Conservation (phyloP, 495 filamentous ascomycete genomes). For the Echria macrotheca region DNA sequence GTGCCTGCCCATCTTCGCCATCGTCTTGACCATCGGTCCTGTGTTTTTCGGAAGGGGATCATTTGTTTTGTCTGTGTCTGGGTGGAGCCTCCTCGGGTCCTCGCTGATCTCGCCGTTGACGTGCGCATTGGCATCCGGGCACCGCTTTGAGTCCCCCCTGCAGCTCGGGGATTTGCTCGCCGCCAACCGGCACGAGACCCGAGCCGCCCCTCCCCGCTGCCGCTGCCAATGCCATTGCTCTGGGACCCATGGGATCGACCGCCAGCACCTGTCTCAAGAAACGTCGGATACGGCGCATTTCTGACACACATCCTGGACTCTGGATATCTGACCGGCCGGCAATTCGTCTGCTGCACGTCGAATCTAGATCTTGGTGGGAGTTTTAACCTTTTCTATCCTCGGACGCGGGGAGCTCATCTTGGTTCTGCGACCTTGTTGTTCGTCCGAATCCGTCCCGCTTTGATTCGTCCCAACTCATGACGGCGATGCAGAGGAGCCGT, state of each 20-base stretch:
- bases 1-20: not conserved
- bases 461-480: not conserved
- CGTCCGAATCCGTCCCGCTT: not conserved
- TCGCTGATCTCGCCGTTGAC: too few relatives aligned
- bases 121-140: too few relatives aligned
- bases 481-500: too few relatives aligned
- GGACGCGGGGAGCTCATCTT: too few relatives aligned
- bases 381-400: too few relatives aligned
- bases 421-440: too few relatives aligned
- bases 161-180: not conserved
- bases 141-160: not conserved
- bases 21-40: too few relatives aligned
- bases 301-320: conserved; percentile 13
- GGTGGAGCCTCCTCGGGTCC: conserved; percentile 10
- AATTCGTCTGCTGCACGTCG: conserved; percentile 3
- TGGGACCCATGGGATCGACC: conserved; percentile 5
- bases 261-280: conserved; percentile 10
- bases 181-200: not conserved
- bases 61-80: conserved; percentile 18
- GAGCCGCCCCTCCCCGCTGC: conserved; percentile 4
- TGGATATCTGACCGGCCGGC: conserved; percentile 6
- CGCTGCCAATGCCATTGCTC: not conserved
- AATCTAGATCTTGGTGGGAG: not conserved
- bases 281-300: conserved; percentile 7
- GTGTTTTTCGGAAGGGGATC: conserved; percentile 12